Evolutionary conservation across 1,139 yeast species (phyloP), one percentile per base, ranked within the genome.

Genomic region (Yamadazyma atmosphaerica): DNA sequence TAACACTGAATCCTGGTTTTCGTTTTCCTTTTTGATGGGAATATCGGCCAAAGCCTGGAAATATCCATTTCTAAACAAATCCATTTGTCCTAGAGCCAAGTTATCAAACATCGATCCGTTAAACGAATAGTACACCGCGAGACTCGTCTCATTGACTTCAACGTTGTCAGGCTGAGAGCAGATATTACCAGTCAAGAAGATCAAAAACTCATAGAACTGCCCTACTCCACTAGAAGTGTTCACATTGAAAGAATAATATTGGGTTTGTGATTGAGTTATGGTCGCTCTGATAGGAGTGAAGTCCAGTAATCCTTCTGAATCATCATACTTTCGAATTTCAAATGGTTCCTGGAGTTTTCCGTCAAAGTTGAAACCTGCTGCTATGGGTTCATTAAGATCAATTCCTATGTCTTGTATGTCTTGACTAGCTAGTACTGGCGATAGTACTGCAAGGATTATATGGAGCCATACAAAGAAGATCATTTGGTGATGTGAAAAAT

Each of bases 171-270:
- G 86, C 41, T 74, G 64, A 7, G 60, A 51, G 47, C 86, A 80
- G 9, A 82, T 62, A 45, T 80, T 80, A 1, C 85, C 87, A 15
- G 84, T 76, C 4, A 82, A 46, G 45, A 79, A 81, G 37, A 81
- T 67, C 49, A 81, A 62, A 36, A 74, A 64, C 51, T 81, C 78
- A 52, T 74, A 79, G 43, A 62, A 65, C 37, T 67, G 70, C 2
- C 79, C 77, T 16, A 74, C 39, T 3, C 79, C 80, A 4, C 63
- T 51, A 8, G 74, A 56, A 1, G 74, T 65, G 44, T 75, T 72
- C 36, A 77, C 76, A 35, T 53, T 56, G 49, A 74, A 77, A 11
- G 73, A 64, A 46, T 66, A 77, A 39, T 59, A 61, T 42, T 74
- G 76, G 3, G 65, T 60, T 28, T 68, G 62, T 28, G 73, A 61